A percentile compares a stretch with the other conserved stretches of the same genome.
phyloP scores from a whole-genome alignment of 805 yeast genomes.

The Wickerhamiella siamensis region DNA sequence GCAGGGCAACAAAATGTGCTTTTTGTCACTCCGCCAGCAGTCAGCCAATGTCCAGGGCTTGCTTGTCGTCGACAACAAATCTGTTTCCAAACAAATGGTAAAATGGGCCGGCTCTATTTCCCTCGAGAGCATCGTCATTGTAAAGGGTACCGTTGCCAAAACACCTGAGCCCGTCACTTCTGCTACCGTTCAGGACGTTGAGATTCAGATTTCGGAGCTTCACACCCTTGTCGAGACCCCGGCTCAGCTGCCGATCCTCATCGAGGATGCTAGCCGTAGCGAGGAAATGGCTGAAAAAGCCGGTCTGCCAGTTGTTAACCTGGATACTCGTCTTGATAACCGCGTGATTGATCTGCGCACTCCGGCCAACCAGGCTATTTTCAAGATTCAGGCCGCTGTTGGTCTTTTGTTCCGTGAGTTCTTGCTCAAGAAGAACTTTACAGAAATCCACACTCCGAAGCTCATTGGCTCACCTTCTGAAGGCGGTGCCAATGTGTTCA shows the following conservation, averaged over 20 bases:
- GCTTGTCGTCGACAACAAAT: conserved; percentile 56
- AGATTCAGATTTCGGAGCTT: conserved; percentile 62
- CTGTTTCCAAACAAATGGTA: conserved; percentile 84
- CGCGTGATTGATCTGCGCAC: conserved; percentile 96
- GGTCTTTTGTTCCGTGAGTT: conserved; percentile 82
- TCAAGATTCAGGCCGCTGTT: conserved; percentile 85
- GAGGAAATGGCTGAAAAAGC: conserved; percentile 73
- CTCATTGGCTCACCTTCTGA: conserved; percentile 90
- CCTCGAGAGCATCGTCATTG: conserved; percentile 83
- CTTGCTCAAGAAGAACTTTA: conserved; percentile 49
- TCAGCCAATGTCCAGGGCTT: conserved; percentile 68
- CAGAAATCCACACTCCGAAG: conserved; percentile 94
- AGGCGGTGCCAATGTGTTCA: conserved; percentile 96
- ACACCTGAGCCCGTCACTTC: conserved; percentile 79
- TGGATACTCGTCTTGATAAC: conserved; percentile 89
- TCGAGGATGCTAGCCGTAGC: conserved; percentile 93
- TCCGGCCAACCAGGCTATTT: conserved; percentile 92
- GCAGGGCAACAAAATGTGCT: conserved; percentile 90
- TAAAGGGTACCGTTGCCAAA: conserved; percentile 69
- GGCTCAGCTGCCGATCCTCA: conserved; percentile 77
- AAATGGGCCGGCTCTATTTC: conserved; percentile 84
- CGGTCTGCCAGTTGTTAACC: conserved; percentile 84
- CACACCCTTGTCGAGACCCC: conserved; percentile 78
- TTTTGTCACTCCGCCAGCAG: conserved; percentile 87
- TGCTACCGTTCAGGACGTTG: conserved; percentile 83